Base-by-base conservation (phyloP, 2,329 filamentous ascomycete species). In the Ceratocystis smalleyi region DNA sequence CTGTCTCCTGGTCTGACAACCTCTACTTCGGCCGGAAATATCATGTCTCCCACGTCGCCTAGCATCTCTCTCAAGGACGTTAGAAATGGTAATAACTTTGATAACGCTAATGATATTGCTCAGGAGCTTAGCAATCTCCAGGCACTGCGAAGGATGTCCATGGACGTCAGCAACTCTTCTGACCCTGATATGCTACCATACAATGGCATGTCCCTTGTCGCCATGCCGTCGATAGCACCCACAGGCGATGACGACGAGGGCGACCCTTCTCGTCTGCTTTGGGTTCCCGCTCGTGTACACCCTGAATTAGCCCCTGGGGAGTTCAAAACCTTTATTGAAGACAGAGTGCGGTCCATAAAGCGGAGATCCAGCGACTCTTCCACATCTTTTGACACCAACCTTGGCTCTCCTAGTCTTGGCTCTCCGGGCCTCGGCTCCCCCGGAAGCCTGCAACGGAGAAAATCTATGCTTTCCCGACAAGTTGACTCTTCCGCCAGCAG, bases 261-360 rank as follows among this genome's bases (percentile, higher is more conserved):
- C 70, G 92, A 97, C 72, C 84, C 90, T 6, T 91, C 91, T 1
- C 83, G 91, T 67, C 76, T 97, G 66, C 88, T 97, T 69, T 99
- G 94, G 94, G 94, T 99, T 5, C 94, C 94, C 4, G 94, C 94
- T 27, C 84, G 91, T 66, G 81, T 99, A 32, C 94, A 99, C 70
- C 94, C 94, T 0, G 94, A 99, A 74, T 79, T 99, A 60, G 94
- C 94, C 2, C 94, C 94, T 0, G 91, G 88, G 71, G 94, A 96
- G 70, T 99, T 97, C 79, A 96, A 95, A 74, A 92, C 87, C 0
- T 99, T 97, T 69, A 81, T 99, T 1, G 92, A 99, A 71, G 95
- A 91, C 68, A 86, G 91, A 71, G 89, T 96, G 12, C 88, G 96
- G 69, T 87, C 89, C 43, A 95, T 97, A 69, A 86, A 90, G 73